Conservation (phyloP, 306 rosid genomes). For the Ceratonia siliqua region DNA sequence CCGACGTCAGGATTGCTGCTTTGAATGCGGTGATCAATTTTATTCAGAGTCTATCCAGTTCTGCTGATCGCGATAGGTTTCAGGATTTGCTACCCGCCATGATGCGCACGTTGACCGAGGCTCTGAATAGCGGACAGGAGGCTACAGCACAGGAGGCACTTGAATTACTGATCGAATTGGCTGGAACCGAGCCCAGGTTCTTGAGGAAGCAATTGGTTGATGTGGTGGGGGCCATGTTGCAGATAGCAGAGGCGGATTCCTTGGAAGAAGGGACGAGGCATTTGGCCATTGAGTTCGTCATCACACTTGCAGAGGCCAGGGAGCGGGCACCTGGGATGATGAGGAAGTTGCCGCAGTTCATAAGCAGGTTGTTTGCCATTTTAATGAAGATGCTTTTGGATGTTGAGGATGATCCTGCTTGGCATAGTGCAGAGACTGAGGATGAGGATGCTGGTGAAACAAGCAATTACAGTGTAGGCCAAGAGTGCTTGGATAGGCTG, state of each 20-base stretch:
- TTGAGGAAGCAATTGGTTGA: slow-evolving; percentile 80
- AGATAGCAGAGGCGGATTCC: slow-evolving; percentile 84
- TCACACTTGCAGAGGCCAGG: slow-evolving; percentile 92
- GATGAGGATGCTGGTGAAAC: slow-evolving; percentile 94
- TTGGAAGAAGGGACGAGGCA: slow-evolving; percentile 92
- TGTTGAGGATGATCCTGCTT: slow-evolving; percentile 80
- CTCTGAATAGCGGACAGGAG: slow-evolving; percentile 82
- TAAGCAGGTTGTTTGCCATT: slow-evolving; percentile 79
- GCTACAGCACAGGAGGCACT: slow-evolving; percentile 92
- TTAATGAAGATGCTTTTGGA: slow-evolving; percentile 87
- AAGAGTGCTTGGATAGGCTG: slow-evolving; percentile 89
- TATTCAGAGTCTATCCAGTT: slow-evolving; percentile 81
- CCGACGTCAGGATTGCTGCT: slow-evolving; percentile 85
- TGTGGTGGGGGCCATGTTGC: slow-evolving; percentile 89
- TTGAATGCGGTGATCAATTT: slow-evolving; percentile 91
- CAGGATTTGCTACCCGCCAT: slow-evolving; percentile 91
- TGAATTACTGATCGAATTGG: slow-evolving; percentile 84
- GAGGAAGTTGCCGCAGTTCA: slow-evolving; percentile 95
- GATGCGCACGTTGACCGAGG: slow-evolving; percentile 85
- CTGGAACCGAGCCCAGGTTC: slow-evolving; percentile 88
- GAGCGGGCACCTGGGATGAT: slow-evolving; percentile 97
- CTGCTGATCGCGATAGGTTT: slow-evolving; percentile 77
- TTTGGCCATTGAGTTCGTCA: slow-evolving; percentile 91
- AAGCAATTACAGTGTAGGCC: slow-evolving; percentile 86
- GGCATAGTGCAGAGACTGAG: slow-evolving; percentile 84